phyloP scores from a whole-genome alignment of 495 filamentous ascomycete genomes.

The Penicillium verhagenii region DNA sequence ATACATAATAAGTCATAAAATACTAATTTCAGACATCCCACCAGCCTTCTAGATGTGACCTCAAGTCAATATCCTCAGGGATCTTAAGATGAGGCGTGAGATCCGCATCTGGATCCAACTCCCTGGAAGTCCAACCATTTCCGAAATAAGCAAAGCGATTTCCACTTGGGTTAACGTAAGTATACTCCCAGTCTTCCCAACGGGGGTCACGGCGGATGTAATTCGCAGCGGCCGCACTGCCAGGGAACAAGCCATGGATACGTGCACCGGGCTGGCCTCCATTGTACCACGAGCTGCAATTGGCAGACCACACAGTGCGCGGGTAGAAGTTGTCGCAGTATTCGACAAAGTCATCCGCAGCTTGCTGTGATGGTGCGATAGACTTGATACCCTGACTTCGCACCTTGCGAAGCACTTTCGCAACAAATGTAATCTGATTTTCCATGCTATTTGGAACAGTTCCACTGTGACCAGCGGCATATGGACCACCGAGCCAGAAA shows the following conservation, averaged over 20 bases:
- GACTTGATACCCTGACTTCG: constrained; percentile 61
- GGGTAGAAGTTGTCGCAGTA: constrained; percentile 62
- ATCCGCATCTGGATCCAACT: constrained; percentile 35
- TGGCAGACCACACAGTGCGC: constrained; percentile 56
- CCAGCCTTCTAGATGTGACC: constrained; percentile 51
- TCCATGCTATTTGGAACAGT: constrained; percentile 54
- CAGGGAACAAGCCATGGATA: constrained; percentile 67
- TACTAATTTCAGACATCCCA: constrained; percentile 51
- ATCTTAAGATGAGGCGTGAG: constrained; percentile 50
- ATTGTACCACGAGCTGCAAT: constrained; percentile 72
- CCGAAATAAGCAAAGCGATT: constrained; percentile 61
- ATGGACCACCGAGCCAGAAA: constrained; percentile 52
- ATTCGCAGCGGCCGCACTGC: constrained; percentile 57
- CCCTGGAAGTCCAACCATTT: constrained; percentile 53
- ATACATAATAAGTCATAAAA: too few species aligned
- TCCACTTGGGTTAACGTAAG: constrained; percentile 45
- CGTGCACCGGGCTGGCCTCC: constrained; percentile 53
- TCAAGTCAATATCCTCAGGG: constrained; percentile 46
- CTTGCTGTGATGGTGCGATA: constrained; percentile 51
- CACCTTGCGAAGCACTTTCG: constrained; percentile 63
- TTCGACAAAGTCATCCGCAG: constrained; percentile 61
- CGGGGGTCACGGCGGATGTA: constrained; percentile 57
- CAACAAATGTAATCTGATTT: constrained; percentile 58
- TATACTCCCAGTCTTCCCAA: constrained; percentile 74
- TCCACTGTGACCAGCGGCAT: constrained; percentile 48